Conservation (phyloP, 305 asterid species). For the Fraxinus latifolia region DNA sequence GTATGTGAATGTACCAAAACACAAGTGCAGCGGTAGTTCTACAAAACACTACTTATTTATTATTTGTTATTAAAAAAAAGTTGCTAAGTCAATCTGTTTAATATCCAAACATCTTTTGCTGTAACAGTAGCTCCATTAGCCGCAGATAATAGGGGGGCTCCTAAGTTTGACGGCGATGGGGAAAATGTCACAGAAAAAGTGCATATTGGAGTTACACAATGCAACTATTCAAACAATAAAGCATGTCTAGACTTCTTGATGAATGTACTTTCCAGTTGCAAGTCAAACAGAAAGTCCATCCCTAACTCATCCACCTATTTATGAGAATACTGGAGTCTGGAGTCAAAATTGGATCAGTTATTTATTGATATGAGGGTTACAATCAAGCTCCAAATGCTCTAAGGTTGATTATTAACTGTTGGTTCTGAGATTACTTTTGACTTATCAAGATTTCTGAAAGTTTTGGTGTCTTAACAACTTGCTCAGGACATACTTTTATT, state of each 20-base stretch:
- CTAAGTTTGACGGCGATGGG: background rate
- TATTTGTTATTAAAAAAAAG: background rate
- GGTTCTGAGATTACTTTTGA: background rate
- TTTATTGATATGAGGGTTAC: background rate
- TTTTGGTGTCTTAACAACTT: background rate
- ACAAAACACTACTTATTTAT: background rate
- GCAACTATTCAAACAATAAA: constrained; percentile 9
- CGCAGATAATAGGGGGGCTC: background rate
- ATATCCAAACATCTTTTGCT: constrained; percentile 1
- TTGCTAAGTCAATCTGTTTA: background rate
- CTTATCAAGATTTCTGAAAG: background rate
- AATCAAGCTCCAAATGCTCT: constrained; percentile 15
- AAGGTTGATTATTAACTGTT: background rate
- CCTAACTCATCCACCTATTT: constrained; percentile 13
- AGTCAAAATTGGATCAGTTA: background rate
- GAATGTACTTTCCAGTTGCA: constrained; percentile 1
- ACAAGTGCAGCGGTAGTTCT: background rate
- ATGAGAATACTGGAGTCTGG: background rate
- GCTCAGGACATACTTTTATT: background rate
- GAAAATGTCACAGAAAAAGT: background rate
- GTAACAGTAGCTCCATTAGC: background rate
- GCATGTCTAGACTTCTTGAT: background rate
- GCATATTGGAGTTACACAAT: background rate
- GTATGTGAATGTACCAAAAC: constrained; percentile 10
- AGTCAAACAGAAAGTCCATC: background rate